A percentile compares a stretch with the other conserved stretches of the same genome.
Conservation (phyloP, 2,329 filamentous ascomycete species). For the Pseudogymnoascus sp. region DNA sequence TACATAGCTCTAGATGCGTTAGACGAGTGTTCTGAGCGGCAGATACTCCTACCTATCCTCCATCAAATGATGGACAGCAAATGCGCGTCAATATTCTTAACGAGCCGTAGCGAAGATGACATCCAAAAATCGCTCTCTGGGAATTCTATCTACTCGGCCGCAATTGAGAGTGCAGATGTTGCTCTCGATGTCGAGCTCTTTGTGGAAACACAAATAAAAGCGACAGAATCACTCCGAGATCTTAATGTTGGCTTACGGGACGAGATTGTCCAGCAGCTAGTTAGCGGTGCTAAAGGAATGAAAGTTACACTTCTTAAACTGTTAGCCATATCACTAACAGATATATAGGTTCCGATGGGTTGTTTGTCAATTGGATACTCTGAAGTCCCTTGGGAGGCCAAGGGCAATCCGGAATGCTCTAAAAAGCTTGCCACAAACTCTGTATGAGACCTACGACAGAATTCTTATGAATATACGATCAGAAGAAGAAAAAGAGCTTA, state of each 20-base stretch:
- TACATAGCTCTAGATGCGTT: neutral
- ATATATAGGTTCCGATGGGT: constrained; percentile 27
- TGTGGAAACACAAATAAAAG: neutral
- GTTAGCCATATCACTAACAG: neutral
- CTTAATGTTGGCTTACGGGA: constrained; percentile 13
- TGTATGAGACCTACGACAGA: constrained; percentile 23
- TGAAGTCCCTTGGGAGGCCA: constrained; percentile 24
- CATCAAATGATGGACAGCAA: neutral
- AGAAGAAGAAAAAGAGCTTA: constrained; percentile 17
- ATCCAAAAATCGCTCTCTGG: neutral
- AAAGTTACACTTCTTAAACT: neutral
- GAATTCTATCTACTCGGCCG: neutral
- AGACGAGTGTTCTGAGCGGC: neutral
- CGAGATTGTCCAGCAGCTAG: constrained; percentile 16
- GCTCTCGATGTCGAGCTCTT: neutral
- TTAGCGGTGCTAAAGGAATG: constrained; percentile 21
- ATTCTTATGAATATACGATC: constrained; percentile 17
- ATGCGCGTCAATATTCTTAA: neutral
- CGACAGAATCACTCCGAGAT: neutral
- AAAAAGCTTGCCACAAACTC: constrained; percentile 20
- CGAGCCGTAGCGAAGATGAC: neutral
- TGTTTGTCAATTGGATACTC: constrained; percentile 27
- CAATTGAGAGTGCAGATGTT: neutral
- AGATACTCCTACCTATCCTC: neutral
- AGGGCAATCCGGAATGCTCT: constrained; percentile 21